These are phyloP conservation scores for Jatropha curcas DNA, from an alignment of 345 rosid genomes.

Conservation along the genomic window DNA sequence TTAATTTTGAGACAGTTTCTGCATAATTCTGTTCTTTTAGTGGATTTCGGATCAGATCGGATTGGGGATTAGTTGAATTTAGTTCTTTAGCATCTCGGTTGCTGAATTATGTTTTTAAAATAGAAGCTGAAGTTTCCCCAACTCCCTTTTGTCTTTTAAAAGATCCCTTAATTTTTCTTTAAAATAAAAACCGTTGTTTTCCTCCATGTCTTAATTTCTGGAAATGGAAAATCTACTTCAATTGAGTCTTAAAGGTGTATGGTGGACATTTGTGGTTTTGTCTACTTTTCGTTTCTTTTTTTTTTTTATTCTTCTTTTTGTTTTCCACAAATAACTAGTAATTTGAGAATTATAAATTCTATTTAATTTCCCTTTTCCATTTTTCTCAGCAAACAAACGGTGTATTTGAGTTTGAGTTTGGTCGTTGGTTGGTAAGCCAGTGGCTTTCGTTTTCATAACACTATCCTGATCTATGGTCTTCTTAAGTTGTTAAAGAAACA, in stretches of 20 bases:
- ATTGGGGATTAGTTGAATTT: slow-evolving; percentile 10
- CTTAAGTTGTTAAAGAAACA: slow-evolving; percentile 1
- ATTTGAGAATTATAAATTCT: not conserved
- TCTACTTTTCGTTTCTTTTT: too few species aligned
- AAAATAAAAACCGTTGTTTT: not conserved
- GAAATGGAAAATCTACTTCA: slow-evolving; percentile 29
- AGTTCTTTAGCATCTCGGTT: not conserved
- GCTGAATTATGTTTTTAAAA: slow-evolving; percentile 11
- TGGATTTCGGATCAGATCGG: slow-evolving; percentile 23
- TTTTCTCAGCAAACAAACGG: slow-evolving; percentile 29
- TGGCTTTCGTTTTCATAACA: slow-evolving; percentile 25
- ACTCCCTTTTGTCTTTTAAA: not conserved
- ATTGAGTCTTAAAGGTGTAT: slow-evolving; percentile 12
- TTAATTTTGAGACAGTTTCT: slow-evolving; percentile 12
- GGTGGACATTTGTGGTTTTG: not conserved
- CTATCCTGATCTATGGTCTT: slow-evolving; percentile 14
- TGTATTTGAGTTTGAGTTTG: slow-evolving; percentile 33
- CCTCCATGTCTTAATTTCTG: slow-evolving; percentile 14
- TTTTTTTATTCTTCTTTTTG: not conserved
- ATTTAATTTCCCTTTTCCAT: slow-evolving; percentile 1
- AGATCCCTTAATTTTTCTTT: not conserved
- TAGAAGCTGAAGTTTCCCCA: not conserved
- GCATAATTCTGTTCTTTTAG: not conserved
- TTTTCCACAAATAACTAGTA: not conserved
- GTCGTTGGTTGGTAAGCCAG: slow-evolving; percentile 39